Conservation (phyloP, 2,329 filamentous ascomycete genomes). For the Cladosporium sp. region DNA sequence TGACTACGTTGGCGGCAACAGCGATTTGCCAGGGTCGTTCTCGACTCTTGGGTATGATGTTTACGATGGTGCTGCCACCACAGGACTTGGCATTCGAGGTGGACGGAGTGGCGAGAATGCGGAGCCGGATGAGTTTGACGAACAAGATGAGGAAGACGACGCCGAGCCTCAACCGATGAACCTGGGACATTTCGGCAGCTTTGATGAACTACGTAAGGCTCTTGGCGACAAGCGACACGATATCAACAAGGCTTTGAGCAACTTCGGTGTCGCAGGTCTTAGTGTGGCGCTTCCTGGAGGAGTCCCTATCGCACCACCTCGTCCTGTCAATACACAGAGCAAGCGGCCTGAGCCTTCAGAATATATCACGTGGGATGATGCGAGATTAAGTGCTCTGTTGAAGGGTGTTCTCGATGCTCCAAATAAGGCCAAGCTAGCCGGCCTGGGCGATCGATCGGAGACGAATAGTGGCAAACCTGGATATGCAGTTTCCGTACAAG, state of each 20-base stretch:
- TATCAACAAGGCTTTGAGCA: conserved; percentile 20
- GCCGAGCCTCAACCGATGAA: conserved; percentile 30
- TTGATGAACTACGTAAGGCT: conserved; percentile 22
- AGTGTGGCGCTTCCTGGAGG: conserved; percentile 14
- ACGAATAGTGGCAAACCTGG: no score
- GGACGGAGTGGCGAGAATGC: conserved; percentile 15
- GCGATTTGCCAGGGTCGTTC: conserved; percentile 47
- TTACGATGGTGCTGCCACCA: conserved; percentile 35
- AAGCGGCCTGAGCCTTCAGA: conserved; percentile 12
- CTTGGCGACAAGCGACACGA: conserved; percentile 19
- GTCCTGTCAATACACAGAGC: neutral
- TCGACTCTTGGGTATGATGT: conserved; percentile 51
- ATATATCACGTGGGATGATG: conserved; percentile 25
- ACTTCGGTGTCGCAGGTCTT: conserved; percentile 21
- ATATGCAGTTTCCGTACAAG: neutral
- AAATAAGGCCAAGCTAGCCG: neutral
- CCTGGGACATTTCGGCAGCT: conserved; percentile 10
- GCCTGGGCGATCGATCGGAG: neutral
- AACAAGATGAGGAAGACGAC: conserved; percentile 44
- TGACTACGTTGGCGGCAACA: conserved; percentile 59
- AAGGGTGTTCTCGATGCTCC: conserved; percentile 30
- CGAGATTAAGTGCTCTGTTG: conserved; percentile 26
- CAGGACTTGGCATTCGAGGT: conserved; percentile 1
- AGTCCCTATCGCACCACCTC: neutral
- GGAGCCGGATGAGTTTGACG: conserved; percentile 45